phyloP scores from a whole-genome alignment of 1,284 basidiomycete genomes.

The Mycosarcoma maydis region DNA sequence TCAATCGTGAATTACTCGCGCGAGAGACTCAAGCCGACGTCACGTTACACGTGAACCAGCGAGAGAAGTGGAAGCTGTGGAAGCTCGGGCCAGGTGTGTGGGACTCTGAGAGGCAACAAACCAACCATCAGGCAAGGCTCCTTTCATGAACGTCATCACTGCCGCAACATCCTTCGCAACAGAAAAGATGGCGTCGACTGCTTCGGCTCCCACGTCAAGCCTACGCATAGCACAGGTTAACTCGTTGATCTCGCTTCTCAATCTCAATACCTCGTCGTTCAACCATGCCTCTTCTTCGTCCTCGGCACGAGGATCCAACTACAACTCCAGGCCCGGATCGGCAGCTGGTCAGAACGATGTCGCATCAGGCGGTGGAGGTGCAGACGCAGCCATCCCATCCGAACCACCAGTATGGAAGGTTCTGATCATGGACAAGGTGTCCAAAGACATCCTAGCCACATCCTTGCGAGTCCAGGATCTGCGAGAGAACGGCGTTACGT shows the following conservation, averaged over 20 bases:
- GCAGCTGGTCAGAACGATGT: conserved; percentile 32
- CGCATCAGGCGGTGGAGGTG: not conserved
- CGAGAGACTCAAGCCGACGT: not conserved
- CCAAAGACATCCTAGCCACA: conserved; percentile 95
- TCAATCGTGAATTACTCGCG: not conserved
- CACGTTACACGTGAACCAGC: not conserved
- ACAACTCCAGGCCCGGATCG: conserved; percentile 38
- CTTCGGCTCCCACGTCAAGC: conserved; percentile 32
- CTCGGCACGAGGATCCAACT: conserved; percentile 33
- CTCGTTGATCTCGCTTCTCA: conserved; percentile 61
- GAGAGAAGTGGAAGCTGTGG: not conserved
- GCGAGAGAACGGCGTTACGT: conserved; percentile 92
- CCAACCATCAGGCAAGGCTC: too few species aligned
- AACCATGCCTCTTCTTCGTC: conserved; percentile 40
- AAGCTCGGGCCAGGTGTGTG: conserved; percentile 3
- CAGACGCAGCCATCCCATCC: conserved; percentile 28
- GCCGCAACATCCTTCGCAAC: not conserved
- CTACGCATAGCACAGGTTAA: conserved; percentile 59
- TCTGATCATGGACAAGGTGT: conserved; percentile 90
- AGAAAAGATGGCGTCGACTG: conserved; percentile 19
- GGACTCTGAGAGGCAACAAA: too few species aligned
- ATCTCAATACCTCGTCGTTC: conserved; percentile 59
- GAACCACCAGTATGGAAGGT: conserved; percentile 95
- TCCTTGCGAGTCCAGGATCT: conserved; percentile 94
- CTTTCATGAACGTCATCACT: not conserved